These are phyloP conservation scores for Herpetomonas tarakana DNA, from an alignment of 208 protist species.

Conservation along the genomic window DNA sequence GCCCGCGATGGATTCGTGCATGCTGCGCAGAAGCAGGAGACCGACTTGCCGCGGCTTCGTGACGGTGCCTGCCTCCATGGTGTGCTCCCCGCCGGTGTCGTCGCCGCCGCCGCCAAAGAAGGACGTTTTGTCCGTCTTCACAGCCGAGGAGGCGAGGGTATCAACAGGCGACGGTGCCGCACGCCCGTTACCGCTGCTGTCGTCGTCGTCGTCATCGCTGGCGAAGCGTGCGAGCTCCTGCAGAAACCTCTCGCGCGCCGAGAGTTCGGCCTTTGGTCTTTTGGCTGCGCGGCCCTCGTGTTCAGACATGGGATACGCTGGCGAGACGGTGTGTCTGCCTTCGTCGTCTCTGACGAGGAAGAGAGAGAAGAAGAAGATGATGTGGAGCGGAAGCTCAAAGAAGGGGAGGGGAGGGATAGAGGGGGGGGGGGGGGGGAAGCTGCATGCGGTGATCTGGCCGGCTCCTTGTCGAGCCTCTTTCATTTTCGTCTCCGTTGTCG, in stretches of 20 bases:
- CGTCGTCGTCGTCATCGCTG: constrained; percentile 40
- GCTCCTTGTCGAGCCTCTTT: too few relatives aligned
- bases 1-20: constrained; percentile 25
- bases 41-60: constrained; percentile 23
- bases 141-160: neutral
- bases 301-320: constrained; percentile 7
- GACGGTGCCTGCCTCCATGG: neutral
- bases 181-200: neutral
- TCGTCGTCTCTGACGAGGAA: constrained; percentile 1
- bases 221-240: constrained; percentile 27
- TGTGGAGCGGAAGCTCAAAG: neutral
- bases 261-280: neutral
- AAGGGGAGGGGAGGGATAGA: neutral
- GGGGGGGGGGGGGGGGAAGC: too few relatives aligned
- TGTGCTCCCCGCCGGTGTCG: neutral
- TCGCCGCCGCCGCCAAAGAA: constrained; percentile 2
- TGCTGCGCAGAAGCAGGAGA: constrained; percentile 39
- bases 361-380: constrained; percentile 3
- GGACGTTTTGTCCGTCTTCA: neutral
- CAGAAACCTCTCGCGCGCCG: constrained; percentile 29
- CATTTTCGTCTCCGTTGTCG: too few relatives aligned
- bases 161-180: neutral
- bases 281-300: constrained; percentile 7
- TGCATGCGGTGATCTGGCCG: too few relatives aligned
- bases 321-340: constrained; percentile 1